Evolutionary conservation across 2,329 filamentous ascomycete species (phyloP).

Genomic region (Xylaria sp.): DNA sequence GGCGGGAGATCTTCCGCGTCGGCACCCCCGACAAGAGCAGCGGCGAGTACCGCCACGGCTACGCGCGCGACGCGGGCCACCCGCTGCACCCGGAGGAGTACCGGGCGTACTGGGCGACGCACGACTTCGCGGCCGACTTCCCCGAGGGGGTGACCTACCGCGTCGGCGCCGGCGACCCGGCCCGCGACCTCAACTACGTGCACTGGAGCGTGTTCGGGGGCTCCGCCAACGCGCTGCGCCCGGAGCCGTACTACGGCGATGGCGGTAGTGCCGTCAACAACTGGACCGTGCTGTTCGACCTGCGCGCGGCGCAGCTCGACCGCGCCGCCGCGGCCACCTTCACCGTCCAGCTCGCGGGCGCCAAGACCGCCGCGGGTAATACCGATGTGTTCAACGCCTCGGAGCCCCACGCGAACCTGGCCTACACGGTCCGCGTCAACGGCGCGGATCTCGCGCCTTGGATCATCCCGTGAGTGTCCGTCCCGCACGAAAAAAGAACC

Average conservation of each 20-base stretch:
- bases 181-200: conserved; percentile 62
- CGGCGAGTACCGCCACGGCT: conserved; percentile 63
- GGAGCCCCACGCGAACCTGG: conserved; percentile 56
- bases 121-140: conserved; percentile 63
- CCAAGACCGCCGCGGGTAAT: conserved; percentile 60
- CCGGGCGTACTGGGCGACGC: conserved; percentile 62
- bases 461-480: conserved; percentile 51
- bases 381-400: conserved; percentile 60
- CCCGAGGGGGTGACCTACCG: conserved; percentile 60
- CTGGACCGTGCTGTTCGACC: conserved; percentile 60
- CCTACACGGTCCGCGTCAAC: conserved; percentile 48
- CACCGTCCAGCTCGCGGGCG: conserved; percentile 65
- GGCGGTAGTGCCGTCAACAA: conserved; percentile 58
- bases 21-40: conserved; percentile 64
- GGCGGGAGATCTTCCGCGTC: conserved; percentile 63
- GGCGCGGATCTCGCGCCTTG: conserved; percentile 51
- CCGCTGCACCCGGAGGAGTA: conserved; percentile 59
- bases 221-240: conserved; percentile 50
- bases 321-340: conserved; percentile 54
- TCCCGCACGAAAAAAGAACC: not conserved
- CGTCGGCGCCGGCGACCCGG: conserved; percentile 54
- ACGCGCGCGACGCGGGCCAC: conserved; percentile 50
- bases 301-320: conserved; percentile 47
- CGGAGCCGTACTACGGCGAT: conserved; percentile 45
- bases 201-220: conserved; percentile 68